Evolutionary conservation across 1,139 yeast species (phyloP).

Genomic region (Torulaspora pretoriensis): DNA sequence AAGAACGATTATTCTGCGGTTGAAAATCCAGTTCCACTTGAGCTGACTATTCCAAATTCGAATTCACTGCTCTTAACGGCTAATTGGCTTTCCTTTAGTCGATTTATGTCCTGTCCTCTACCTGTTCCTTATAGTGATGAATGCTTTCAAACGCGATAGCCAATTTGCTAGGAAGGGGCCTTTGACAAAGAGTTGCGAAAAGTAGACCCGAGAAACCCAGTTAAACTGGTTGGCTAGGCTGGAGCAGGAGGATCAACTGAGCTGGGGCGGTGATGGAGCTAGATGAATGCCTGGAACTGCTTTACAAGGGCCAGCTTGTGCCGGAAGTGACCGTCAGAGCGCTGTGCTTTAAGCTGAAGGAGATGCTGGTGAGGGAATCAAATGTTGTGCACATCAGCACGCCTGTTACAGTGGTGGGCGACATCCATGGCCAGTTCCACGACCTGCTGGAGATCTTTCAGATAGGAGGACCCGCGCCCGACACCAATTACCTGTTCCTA

Average conservation of each 20-base stretch:
- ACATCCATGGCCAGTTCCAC: slow-evolving; percentile 95
- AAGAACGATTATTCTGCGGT: neutral
- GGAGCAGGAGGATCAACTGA: neutral
- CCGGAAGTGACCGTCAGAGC: slow-evolving; percentile 66
- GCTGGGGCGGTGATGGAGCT: slow-evolving; percentile 40
- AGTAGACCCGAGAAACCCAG: neutral
- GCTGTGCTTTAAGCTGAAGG: slow-evolving; percentile 66
- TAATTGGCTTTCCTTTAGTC: neutral
- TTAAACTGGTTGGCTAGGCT: neutral
- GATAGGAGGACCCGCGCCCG: slow-evolving; percentile 91
- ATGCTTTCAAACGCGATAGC: slow-evolving; percentile 1
- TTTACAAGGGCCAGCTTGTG: slow-evolving; percentile 60
- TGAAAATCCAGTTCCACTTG: neutral
- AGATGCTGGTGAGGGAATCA: slow-evolving; percentile 68
- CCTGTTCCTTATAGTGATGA: neutral
- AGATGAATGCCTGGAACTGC: slow-evolving; percentile 61
- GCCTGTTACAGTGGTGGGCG: slow-evolving; percentile 97
- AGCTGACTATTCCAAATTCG: neutral
- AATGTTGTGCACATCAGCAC: slow-evolving; percentile 80
- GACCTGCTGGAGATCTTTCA: slow-evolving; percentile 83
- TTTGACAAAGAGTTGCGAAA: neutral
- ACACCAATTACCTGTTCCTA: slow-evolving; percentile 83
- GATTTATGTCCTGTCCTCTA: neutral
- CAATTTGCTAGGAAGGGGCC: slow-evolving; percentile 2
- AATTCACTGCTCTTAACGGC: neutral